These are phyloP conservation scores for Mangifera indica DNA, from an alignment of 345 rosid genomes.

Conservation along the genomic window DNA sequence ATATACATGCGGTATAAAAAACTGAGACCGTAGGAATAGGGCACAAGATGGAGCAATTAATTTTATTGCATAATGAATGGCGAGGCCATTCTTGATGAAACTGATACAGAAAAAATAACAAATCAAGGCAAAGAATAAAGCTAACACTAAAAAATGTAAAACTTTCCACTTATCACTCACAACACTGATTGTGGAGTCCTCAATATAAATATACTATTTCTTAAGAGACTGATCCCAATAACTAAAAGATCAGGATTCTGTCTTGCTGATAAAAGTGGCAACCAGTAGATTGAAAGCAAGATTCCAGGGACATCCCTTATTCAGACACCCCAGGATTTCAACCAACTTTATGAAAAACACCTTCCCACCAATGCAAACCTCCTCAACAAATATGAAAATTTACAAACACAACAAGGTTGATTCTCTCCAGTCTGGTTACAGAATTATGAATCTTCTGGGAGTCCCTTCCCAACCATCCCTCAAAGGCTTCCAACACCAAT, in stretches of 20 bases:
- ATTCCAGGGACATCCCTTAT: slow-evolving; percentile 9
- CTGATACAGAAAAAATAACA: neutral
- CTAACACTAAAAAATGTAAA: neutral
- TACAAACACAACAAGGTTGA: slow-evolving; percentile 12
- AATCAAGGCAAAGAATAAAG: neutral
- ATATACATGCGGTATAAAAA: too few relatives aligned
- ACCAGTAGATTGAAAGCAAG: neutral
- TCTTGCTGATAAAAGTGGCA: slow-evolving; percentile 2
- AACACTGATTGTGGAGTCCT: slow-evolving; percentile 6
- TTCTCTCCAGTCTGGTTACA: neutral
- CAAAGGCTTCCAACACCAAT: neutral
- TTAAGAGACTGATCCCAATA: slow-evolving; percentile 13
- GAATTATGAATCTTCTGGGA: neutral
- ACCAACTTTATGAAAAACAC: too few relatives aligned
- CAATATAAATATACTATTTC: neutral
- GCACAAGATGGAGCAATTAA: neutral
- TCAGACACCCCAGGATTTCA: too few relatives aligned
- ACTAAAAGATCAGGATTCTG: slow-evolving; percentile 4
- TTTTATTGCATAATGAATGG: neutral
- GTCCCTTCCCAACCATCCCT: neutral
- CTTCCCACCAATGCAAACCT: slow-evolving; percentile 10
- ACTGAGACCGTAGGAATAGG: too few relatives aligned
- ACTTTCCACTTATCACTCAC: neutral
- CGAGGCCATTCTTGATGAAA: slow-evolving; percentile 18
- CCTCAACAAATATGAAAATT: neutral